Base-by-base conservation (phyloP, 2,329 filamentous ascomycete species). In the Lachnellula willkommii region DNA sequence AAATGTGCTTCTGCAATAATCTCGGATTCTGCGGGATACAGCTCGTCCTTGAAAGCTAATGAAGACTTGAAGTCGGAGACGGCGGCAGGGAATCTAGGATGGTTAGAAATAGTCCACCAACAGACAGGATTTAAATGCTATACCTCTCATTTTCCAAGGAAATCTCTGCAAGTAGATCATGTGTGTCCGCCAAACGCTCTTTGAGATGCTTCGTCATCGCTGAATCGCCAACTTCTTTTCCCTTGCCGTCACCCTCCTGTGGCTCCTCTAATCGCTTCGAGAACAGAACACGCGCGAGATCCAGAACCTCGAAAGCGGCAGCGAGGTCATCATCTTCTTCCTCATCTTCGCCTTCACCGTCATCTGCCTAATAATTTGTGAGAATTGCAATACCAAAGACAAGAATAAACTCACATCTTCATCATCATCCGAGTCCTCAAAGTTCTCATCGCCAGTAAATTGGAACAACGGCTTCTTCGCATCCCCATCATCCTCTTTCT, bases 1-100 rank as follows among this genome's bases (percentile, higher is more conserved):
- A 89, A 99, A 75, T 99, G 91, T 15, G 90, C 93, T 75, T 99
- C 94, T 43, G 94, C 93, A 55, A 97, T 81, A 51, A 95, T 81
- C 65, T 91, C 88, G 14, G 89, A 90, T 60, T 95, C 90, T 50
- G 87, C 79, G 0, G 89, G 81, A 69, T 90, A 91, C 2, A 97
- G 79, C 50, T 88, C 80, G 64, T 89, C 75, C 73, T 95, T 95
- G 66, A 95, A 82, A 42, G 82, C 81, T 49, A 97, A 81, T 1
- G 91, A 85, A 14, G 87, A 83, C 64, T 84, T 85, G 52, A 90
- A 84, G 72, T 99, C 94, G 47, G 84, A 80, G 52, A 96, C 89
- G n/a, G 94, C 93, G 63, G 90, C 87, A 43, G 83, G 79, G 69
- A 96, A 99, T 65, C 83, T 85, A 61, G 5, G 24, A 40, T 7